Base-by-base conservation (phyloP, 345 rosid genomes). In the Durio zibethinus region DNA sequence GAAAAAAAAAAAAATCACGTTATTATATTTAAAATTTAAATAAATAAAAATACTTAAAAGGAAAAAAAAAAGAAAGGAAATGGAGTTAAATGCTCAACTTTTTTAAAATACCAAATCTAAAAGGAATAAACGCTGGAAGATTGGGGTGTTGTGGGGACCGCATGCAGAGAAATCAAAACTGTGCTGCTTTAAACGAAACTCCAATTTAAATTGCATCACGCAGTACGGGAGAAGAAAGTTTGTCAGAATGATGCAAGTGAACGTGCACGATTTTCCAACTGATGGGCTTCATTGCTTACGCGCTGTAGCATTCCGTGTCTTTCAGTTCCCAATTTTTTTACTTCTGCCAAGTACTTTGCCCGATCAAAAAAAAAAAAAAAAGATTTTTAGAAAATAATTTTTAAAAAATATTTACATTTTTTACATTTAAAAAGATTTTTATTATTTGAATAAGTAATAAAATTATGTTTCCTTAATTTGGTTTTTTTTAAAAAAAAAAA, bases 201-300 rank as follows among this genome's bases (percentile, higher is more conserved):
- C 80, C 70, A 81, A 79, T 85, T 79, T 83, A 53, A 76, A 80
- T 76, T 35, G 5, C 38, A 73, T 76, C 52, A 31, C 43, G 5
- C 78, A 29, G 81, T 78, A 82, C 87, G 65, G 77, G 77, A 57
- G 74, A 29, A 69, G 74, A 40, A 35, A 15, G 80, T 69, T 79
- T 84, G 87, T 83, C 90, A 88, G 88, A 82, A 54, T 66, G 86
- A 82, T 70, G 80, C 79, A 27, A 80, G 83, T 80, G 88, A 84
- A 83, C 87, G 76, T 87, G 87, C 87, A 72, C 43, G 42, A 53
- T 36, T 80, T 71, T 33, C 9, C 23, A 62, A 78, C 72, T 25
- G 5, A 29, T 33, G 1, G 15, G 14, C 3, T 4, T 16, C 18
- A 1, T 7, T 10, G 0, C 76, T 6, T 78, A 78, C 84, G 61